phyloP scores from a whole-genome alignment of 768 basidiomycete species.

The Collybia nuda region DNA sequence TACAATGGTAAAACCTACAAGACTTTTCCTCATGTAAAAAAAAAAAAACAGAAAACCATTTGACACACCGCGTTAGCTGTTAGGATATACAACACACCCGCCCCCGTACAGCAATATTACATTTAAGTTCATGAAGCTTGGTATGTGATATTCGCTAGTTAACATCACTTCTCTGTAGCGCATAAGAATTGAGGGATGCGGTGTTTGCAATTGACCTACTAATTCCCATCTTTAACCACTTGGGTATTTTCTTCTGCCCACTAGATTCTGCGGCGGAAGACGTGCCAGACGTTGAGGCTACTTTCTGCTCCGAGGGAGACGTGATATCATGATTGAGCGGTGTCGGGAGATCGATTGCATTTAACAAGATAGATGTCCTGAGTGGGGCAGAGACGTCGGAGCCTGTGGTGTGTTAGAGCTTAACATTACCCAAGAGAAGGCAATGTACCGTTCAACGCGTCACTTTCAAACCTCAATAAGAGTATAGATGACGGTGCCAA shows the following conservation, averaged over 20 bases:
- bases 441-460: constrained; percentile 64
- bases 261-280: constrained; percentile 2
- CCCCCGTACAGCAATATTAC: no score
- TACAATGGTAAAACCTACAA: no score
- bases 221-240: constrained; percentile 72
- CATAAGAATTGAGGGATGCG: neutral
- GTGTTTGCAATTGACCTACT: constrained; percentile 40
- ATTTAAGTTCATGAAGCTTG: no score
- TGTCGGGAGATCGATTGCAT: constrained; percentile 65
- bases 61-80: no score
- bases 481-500: constrained; percentile 82
- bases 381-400: constrained; percentile 64
- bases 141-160: no score
- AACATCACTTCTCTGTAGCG: constrained; percentile 13
- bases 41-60: no score
- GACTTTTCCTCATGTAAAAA: no score
- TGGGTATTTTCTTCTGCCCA: constrained; percentile 64
- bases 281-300: constrained; percentile 3
- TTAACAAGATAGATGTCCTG: constrained; percentile 48
- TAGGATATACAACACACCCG: no score
- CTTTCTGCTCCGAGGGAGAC: constrained; percentile 4
- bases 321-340: constrained; percentile 38
- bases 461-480: constrained; percentile 73
- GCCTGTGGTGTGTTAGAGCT: constrained; percentile 35
- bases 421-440: constrained; percentile 1